A percentile compares a stretch with the other conserved stretches of the same genome.
Conservation (phyloP, 163 green algal genomes). For the Scenedesmus sp. region DNA sequence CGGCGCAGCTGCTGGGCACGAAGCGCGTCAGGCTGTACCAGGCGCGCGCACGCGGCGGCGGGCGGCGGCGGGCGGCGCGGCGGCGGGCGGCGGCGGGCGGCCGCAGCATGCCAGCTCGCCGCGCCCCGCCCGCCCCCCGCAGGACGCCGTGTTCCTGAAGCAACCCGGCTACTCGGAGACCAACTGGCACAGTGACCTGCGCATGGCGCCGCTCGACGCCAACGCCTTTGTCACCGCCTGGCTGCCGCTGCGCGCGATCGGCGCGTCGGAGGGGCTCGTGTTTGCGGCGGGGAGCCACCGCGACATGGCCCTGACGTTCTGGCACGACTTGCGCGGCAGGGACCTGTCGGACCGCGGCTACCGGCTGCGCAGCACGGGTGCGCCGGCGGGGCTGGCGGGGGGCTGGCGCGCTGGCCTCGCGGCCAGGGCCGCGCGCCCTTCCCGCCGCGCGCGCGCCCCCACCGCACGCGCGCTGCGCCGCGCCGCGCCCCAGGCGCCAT, state of each 20-base stretch:
- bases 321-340: conserved; percentile 52
- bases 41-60: conserved; percentile 5
- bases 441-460: too few relatives aligned
- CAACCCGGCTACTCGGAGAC: conserved; percentile 64
- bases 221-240: conserved; percentile 75
- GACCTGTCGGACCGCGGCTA: conserved; percentile 58
- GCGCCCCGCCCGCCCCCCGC: too few relatives aligned
- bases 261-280: conserved; percentile 54
- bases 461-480: too few relatives aligned
- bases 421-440: too few relatives aligned
- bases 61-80: background rate
- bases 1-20: conserved; percentile 48
- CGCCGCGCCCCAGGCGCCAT: conserved; percentile 63
- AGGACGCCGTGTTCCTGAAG: conserved; percentile 77
- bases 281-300: conserved; percentile 65
- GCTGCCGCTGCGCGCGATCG: conserved; percentile 69
- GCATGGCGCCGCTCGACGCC: conserved; percentile 70
- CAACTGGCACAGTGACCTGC: conserved; percentile 74
- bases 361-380: conserved; percentile 52
- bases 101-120: background rate
- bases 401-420: background rate
- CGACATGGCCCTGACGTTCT: conserved; percentile 77
- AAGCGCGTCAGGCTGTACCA: conserved; percentile 52
- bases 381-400: background rate
- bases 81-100: background rate